Base-by-base conservation (phyloP, 345 rosid species). In the Eutrema japonicum region DNA sequence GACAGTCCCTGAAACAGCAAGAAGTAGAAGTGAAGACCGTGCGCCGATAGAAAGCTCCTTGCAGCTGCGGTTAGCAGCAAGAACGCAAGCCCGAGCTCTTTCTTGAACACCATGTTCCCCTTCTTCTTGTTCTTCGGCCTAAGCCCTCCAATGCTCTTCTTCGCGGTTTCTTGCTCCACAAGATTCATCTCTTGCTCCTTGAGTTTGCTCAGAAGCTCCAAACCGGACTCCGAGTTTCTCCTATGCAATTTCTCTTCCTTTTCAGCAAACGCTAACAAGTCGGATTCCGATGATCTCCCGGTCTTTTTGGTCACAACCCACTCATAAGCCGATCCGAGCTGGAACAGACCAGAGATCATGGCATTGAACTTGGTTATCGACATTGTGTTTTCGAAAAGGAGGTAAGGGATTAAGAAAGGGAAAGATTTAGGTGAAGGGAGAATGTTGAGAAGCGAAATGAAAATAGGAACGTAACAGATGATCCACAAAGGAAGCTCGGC, bases 331-430 rank as follows among this genome's bases (percentile, higher is more conserved):
- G 92, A 87, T 43, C 98, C 98, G 0, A 92, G 90, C 85, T 90
- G 96, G 57, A 92, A 92, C 11, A 92, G 74, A 48, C 98, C 98
- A 1, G 98, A 92, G 18, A 92, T 74, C 98, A 90, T 92, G 75
- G 98, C 98, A 2, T 92, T 90, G 90, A 92, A 92, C 73, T 92
- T 92, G 53, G 96, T 92, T 14, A 90, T 95, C 0, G 98, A 92
- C 98, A 92, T 89, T 13, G 96, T 89, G 89, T 92, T 92, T 72
- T 92, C 97, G 2, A 91, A 92, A 37, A 92, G 90, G 4, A 92
- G 88, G 75, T 92, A 92, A 6, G 96, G 95, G 53, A 92, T 84
- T 52, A 92, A 66, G 90, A 92, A 92, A n/a, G 98, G 98, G 82
- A 90, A 81, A 13, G 94, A 87, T 77, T 90, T 87, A n/a, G 91